Evolutionary conservation across 148 eudicot species (phyloP).

Genomic region (Vaccinium vitisidaea): DNA sequence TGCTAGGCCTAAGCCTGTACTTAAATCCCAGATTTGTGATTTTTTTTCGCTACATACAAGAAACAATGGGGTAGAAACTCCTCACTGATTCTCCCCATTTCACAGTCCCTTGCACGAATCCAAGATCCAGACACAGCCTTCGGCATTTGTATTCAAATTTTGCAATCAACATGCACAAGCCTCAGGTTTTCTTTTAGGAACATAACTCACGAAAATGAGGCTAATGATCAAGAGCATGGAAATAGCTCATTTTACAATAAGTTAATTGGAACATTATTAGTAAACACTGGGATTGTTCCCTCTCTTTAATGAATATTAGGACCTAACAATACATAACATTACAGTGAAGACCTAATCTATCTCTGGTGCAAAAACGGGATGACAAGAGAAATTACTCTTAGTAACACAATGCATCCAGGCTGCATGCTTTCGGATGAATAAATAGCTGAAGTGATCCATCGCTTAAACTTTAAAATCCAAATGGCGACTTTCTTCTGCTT

Average conservation of each 20-base stretch:
- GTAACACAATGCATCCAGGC: background rate
- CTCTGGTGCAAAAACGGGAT: background rate
- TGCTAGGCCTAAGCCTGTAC: background rate
- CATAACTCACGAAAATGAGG: background rate
- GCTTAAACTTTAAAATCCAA: slow-evolving; percentile 59
- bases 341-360: background rate
- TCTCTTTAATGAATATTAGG: background rate
- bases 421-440: background rate
- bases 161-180: background rate
- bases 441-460: background rate
- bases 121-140: background rate
- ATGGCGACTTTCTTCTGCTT: slow-evolving; percentile 82
- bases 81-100: background rate
- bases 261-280: background rate
- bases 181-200: background rate
- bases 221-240: background rate
- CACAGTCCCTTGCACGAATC: background rate
- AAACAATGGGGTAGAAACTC: background rate
- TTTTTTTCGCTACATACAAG: background rate
- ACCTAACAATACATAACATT: background rate
- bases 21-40: background rate
- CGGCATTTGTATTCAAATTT: background rate
- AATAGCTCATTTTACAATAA: background rate
- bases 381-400: slow-evolving; percentile 5
- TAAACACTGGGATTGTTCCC: background rate